Base-by-base conservation (phyloP, 257 asterid species). In the Salvia miltiorrhiza region DNA sequence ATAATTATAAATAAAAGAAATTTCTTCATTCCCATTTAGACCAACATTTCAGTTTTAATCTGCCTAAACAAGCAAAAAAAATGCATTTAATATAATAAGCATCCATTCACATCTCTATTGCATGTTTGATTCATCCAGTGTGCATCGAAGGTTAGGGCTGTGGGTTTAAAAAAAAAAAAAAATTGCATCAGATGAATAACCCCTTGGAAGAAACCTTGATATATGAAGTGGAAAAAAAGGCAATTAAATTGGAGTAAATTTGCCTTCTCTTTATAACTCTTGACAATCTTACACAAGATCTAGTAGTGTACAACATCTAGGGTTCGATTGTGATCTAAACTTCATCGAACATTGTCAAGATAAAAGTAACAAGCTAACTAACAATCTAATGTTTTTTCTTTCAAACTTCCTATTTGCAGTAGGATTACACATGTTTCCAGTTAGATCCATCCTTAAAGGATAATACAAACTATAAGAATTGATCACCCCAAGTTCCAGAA, bases 161-260 rank as follows among this genome's bases (percentile, higher is more conserved):
- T 8, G 1, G 11, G 2, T 35, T 35, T 35, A 6, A 9, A 35
- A 1, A 35, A 35, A 4, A 26, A 7, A 35, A 35, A 35, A 35
- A 35, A 35, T 35, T 7, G 40, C 82, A 47, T 68, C 72, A 48
- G 13, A 65, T 43, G 63, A 72, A 14, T 59, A 64, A 10, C 53
- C 53, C 49, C 32, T 65, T 45, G 58, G 11, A 63, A 13, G 37
- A 32, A 50, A 76, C 63, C 70, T 73, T 58, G 63, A 47, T 33
- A 70, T 63, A 8, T 13, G 60, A 65, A 69, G 7, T 3, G 59
- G 39, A 13, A 62, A 56, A 17, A 33, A 5, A 8, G 17, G n/a
- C 16, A 58, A 63, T n/a, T 19, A 67, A 53, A 26, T 53, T 61
- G 7, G 10, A 26, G 16, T 65, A 60, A 57, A 65, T 33, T 56